Conservation (phyloP, 306 rosid genomes). For the Senna siamea region DNA sequence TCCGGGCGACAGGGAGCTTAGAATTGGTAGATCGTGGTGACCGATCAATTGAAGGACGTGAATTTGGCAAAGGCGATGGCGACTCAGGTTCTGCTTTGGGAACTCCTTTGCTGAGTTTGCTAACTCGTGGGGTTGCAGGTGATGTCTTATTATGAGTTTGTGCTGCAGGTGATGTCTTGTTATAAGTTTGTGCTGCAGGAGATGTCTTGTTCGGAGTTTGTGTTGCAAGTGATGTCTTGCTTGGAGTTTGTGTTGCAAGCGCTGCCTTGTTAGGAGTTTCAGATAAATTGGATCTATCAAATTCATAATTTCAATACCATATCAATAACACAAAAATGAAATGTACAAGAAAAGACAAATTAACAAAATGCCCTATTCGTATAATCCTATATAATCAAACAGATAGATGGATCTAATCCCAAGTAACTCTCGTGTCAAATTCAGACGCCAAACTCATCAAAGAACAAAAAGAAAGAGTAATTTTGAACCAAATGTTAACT, state of each 20-base stretch:
- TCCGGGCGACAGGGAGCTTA: conserved; percentile 66
- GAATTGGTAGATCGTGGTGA: conserved; percentile 72
- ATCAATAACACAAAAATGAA: conserved; percentile 33
- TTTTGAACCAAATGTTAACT: not conserved
- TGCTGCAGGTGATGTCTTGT: conserved; percentile 45
- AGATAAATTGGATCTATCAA: conserved; percentile 70
- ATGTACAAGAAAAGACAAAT: conserved; percentile 39
- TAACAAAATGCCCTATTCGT: conserved; percentile 1
- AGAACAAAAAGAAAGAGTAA: conserved; percentile 7
- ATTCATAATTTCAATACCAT: conserved; percentile 42
- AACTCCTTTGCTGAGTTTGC: conserved; percentile 66
- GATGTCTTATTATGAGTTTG: conserved; percentile 43
- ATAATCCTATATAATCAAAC: conserved; percentile 6
- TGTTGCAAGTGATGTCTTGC: not conserved
- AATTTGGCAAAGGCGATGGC: conserved; percentile 74
- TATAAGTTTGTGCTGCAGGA: conserved; percentile 65
- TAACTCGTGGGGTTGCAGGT: conserved; percentile 81
- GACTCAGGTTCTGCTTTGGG: conserved; percentile 75
- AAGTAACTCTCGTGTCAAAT: not conserved
- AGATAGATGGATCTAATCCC: conserved; percentile 50
- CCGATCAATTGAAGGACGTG: conserved; percentile 75
- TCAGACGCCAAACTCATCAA: conserved; percentile 40
- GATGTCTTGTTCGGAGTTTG: conserved; percentile 59
- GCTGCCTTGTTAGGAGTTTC: conserved; percentile 47
- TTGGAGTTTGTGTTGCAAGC: conserved; percentile 59